Evolutionary conservation across 257 asterid species (phyloP).

Genomic region (Jacaranda mimosifolia): DNA sequence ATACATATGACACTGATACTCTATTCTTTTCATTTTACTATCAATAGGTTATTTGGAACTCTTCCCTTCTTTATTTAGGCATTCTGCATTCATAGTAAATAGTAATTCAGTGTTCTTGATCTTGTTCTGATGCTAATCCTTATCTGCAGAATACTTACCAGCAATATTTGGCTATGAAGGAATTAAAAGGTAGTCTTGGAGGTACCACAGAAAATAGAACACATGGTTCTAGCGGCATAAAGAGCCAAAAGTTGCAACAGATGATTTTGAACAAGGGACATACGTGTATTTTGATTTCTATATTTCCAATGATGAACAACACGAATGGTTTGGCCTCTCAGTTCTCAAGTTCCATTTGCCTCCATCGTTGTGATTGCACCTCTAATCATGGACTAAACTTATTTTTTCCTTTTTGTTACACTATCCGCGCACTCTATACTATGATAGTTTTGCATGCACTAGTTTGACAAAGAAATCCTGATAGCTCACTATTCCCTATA

Average conservation of each 20-base stretch:
- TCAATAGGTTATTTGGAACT: slow-evolving; percentile 74
- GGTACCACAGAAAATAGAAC: slow-evolving; percentile 94
- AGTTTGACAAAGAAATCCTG: slow-evolving; percentile 17
- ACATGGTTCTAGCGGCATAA: slow-evolving; percentile 99
- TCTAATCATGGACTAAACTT: no score
- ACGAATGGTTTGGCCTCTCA: no score
- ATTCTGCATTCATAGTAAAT: slow-evolving; percentile 17
- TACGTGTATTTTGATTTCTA: no score
- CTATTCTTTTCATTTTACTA: slow-evolving; percentile 92
- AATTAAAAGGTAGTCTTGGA: slow-evolving; percentile 96
- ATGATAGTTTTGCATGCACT: not conserved
- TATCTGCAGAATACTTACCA: no score
- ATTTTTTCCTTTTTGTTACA: no score
- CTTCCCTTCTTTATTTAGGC: slow-evolving; percentile 20
- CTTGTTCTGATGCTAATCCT: no score
- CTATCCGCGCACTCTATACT: not conserved
- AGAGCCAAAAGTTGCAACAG: slow-evolving; percentile 94
- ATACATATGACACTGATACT: slow-evolving; percentile 87
- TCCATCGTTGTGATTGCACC: no score
- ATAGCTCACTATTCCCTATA: not conserved
- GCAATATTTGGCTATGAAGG: slow-evolving; percentile 96
- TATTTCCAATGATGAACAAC: no score
- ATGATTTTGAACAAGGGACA: slow-evolving; percentile 95
- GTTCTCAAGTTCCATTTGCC: no score
- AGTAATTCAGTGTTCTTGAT: slow-evolving; percentile 32